Evolutionary conservation across 306 rosid genomes (phyloP), one percentile per base, ranked within the genome.

Genomic region (Cucurbita maxima): DNA sequence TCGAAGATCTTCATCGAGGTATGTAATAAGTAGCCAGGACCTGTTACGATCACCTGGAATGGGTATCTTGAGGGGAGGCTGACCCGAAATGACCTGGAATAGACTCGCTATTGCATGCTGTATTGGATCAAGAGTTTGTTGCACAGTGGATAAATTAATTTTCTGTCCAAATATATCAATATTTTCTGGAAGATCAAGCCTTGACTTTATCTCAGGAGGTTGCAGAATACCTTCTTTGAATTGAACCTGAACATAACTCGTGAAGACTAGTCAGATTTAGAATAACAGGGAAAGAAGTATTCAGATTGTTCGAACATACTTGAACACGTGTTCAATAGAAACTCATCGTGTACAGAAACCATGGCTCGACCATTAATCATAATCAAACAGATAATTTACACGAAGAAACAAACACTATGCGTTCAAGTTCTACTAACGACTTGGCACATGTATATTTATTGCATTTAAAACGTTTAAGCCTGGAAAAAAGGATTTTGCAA

Each of bases 21-120:
- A 94, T 3, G 99, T 86, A 72, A 79, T 88, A 56, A 94, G 80
- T 67, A 94, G 97, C 99, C 99, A 94, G 4, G 97, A 94, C 61
- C 81, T 82, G 41, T 87, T 85, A 86, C 92, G 86, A 70, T 89
- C 95, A 4, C 99, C 96, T 3, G 97, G 99, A 74, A 91, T 87
- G 74, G 96, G 90, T 81, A 94, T 63, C 80, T 84, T 87, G 36
- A 94, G 89, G 57, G 99, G 85, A 25, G 85, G 89, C 87, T 85
- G 96, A 56, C 99, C 95, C 13, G 99, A 89, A 72, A 94, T 78
- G 44, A 68, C 79, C 8, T 86, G 93, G 3, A 94, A 81, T 73
- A 94, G 83, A 63, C 75, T 88, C 30, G 77, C 87, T 52, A 83
- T 88, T 72, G 78, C 67, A 30, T 82, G 80, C 86, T 94, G 92